Evolutionary conservation across 768 basidiomycete species (phyloP), one percentile per base, ranked within the genome.

Genomic region (Agaricus blazei): DNA sequence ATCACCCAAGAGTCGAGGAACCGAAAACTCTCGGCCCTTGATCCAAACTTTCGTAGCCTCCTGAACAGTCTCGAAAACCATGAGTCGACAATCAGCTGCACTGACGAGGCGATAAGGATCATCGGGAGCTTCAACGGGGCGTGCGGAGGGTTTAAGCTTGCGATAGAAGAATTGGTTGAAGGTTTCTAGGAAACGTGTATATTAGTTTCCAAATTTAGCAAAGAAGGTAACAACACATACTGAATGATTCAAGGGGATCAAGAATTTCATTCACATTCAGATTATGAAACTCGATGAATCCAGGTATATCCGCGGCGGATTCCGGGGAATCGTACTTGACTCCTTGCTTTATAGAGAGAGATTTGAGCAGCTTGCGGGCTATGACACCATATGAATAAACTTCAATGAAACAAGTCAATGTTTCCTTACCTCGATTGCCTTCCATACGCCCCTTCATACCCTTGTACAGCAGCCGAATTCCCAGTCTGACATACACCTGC

Each of bases 131-230:
- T 89, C 85, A 29, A 88, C 70, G 0, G 90, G 93, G 2, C 96
- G 82, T 0, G 91, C 92, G 9, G 75, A 79, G 0, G 86, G 77
- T 65, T 92, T 97, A 28, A 98, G 83, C 75, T 95, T 94, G 29
- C 93, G 76, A 63, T 90, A 90, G 71, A 95, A 95, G 75, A 96
- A 95, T 60, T 95, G 62, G 65, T 98, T 98, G 75, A 98, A 98
- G 0, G 85, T 93, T 71, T 88, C 90, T 93, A 60, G 19, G 23
- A 57, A 50, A 26, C 1, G 3, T 34, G 38, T 4, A 28, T 14
- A 44, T 48, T 52, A 26, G 31, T 9, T 9, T 49, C 37, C 12
- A 40, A 19, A 11, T 2, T n/a, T 42, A 2, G 26, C 24, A 23
- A 14, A 23, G 23, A 29, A 51, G 47, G 34, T 23, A 14, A 38